Evolutionary conservation across 225 moss, liverwort and hornwort species (phyloP).

Genomic region (Marchantia paleacea): DNA sequence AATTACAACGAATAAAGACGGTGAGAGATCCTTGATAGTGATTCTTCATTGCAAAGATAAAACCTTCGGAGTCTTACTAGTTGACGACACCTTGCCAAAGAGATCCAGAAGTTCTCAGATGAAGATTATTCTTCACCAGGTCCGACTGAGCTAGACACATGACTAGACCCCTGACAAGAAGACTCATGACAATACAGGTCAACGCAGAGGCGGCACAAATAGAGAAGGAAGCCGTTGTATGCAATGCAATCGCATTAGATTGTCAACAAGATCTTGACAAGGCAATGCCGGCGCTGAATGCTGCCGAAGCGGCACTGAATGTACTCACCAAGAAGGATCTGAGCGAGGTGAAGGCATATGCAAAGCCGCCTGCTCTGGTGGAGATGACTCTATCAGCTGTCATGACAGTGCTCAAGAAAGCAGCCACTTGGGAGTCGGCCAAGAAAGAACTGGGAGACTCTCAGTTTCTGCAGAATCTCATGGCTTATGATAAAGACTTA

Average conservation of each 20-base stretch:
- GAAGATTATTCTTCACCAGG: no score
- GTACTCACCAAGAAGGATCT: constrained; percentile 84
- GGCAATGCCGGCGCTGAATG: constrained; percentile 73
- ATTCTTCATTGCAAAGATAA: no score
- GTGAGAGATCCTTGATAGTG: no score
- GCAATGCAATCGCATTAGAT: constrained; percentile 74
- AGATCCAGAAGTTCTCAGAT: no score
- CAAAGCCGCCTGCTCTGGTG: constrained; percentile 73
- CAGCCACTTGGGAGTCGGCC: constrained; percentile 61
- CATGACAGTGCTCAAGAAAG: constrained; percentile 72
- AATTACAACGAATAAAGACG: no score
- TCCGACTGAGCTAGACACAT: no score
- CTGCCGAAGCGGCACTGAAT: constrained; percentile 73
- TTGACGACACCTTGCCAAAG: no score
- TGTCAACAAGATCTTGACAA: constrained; percentile 75
- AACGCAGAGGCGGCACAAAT: constrained; percentile 72
- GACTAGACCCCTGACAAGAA: neutral
- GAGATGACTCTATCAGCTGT: constrained; percentile 76
- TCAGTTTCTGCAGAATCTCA: constrained; percentile 66
- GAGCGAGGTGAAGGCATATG: constrained; percentile 86
- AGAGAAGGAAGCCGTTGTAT: constrained; percentile 60
- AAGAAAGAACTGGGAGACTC: constrained; percentile 64
- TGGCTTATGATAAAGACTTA: constrained; percentile 72
- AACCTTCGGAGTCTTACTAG: neutral
- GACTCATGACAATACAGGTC: constrained; percentile 41